Percentiles rank a stretch among this genome's conserved stretches.
Conservation (phyloP, 2,329 filamentous ascomycete species). For the Pseudogymnoascus sp. region DNA sequence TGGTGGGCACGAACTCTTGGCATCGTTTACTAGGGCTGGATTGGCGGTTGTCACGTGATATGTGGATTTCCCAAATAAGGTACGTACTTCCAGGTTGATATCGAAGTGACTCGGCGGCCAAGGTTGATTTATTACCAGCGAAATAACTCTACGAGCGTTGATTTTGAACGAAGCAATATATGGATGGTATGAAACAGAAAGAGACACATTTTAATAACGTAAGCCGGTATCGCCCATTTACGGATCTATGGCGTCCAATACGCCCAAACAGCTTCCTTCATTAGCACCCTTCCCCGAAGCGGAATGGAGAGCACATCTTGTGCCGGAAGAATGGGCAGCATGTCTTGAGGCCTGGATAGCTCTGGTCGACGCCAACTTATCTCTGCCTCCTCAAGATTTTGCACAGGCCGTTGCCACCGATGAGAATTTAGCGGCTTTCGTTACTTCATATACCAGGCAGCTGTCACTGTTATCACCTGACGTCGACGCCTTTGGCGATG, state of each 20-base stretch:
- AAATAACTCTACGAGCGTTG: neutral
- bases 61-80: neutral
- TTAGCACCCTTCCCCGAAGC: constrained; percentile 71
- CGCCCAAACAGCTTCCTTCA: constrained; percentile 46
- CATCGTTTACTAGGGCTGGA: constrained; percentile 3
- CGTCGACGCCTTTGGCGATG: constrained; percentile 13
- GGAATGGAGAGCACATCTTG: constrained; percentile 57
- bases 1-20: constrained; percentile 11
- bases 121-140: neutral
- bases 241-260: constrained; percentile 30
- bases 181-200: neutral
- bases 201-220: neutral
- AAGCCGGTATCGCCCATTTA: neutral
- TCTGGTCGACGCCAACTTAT: constrained; percentile 57
- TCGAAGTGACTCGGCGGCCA: neutral
- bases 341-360: constrained; percentile 70
- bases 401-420: constrained; percentile 42
- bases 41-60: neutral
- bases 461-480: constrained; percentile 30
- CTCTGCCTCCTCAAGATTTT: constrained; percentile 50
- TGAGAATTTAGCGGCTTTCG: constrained; percentile 52
- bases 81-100: constrained; percentile 3
- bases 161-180: constrained; percentile 2
- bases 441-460: constrained; percentile 58
- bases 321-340: constrained; percentile 64